A percentile compares a stretch with the other conserved stretches of the same genome.
Conservation (phyloP, 345 rosid species). For the Citrus trifoliata region DNA sequence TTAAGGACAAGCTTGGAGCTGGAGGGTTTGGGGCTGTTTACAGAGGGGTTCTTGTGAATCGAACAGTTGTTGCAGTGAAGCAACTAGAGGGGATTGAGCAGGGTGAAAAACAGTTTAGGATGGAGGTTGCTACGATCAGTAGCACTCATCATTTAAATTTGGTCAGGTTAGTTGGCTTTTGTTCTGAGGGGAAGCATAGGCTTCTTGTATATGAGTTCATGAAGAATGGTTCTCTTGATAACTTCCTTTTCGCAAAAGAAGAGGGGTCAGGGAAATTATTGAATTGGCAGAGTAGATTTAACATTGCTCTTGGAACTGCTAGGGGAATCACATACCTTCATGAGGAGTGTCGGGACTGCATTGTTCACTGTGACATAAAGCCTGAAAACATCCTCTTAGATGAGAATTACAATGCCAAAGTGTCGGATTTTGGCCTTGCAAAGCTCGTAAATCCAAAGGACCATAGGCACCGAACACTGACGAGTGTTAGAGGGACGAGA, state of each 20-base stretch:
- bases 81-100: constrained; percentile 46
- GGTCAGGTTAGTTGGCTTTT: constrained; percentile 58
- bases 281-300: constrained; percentile 45
- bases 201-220: constrained; percentile 59
- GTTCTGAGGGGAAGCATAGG: constrained; percentile 50
- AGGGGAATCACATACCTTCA: constrained; percentile 59
- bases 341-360: constrained; percentile 53
- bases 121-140: constrained; percentile 55
- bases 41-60: constrained; percentile 42
- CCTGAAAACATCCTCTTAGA: constrained; percentile 65
- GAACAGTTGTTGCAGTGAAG: constrained; percentile 47
- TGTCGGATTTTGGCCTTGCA: constrained; percentile 58
- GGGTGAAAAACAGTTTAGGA: constrained; percentile 52
- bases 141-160: constrained; percentile 66
- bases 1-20: constrained; percentile 48
- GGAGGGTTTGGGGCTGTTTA: constrained; percentile 63
- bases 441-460: constrained; percentile 37
- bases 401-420: constrained; percentile 44
- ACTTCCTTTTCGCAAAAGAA: constrained; percentile 36
- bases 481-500: constrained; percentile 41
- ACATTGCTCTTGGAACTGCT: constrained; percentile 50
- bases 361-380: constrained; percentile 50
- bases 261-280: constrained; percentile 28
- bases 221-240: constrained; percentile 54
- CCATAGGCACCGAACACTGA: constrained; percentile 23